These are phyloP conservation scores for Pleurotus tuber-regium DNA, from an alignment of 768 basidiomycete genomes.

Conservation along the genomic window DNA sequence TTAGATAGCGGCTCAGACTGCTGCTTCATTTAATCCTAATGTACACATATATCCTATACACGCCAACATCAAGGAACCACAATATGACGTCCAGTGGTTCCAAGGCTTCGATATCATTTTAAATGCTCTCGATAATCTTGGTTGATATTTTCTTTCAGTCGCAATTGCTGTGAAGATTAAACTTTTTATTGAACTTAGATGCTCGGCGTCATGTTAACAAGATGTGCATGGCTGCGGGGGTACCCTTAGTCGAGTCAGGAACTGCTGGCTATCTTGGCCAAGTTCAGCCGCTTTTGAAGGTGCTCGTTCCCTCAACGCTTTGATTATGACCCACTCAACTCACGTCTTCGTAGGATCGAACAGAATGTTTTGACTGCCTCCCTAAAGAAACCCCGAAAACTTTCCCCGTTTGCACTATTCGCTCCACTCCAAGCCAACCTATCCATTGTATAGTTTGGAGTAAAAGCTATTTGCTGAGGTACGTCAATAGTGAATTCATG, in stretches of 20 bases:
- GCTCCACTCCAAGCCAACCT: constrained; percentile 93
- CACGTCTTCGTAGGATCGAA: constrained; percentile 55
- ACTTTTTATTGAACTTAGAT: constrained; percentile 46
- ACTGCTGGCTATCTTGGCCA: constrained; percentile 97
- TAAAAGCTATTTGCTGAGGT: constrained; percentile 95
- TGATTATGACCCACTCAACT: too few species aligned
- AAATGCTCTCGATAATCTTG: constrained; percentile 95
- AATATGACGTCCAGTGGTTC: constrained; percentile 92
- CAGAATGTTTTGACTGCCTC: constrained; percentile 97
- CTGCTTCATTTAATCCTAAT: constrained; percentile 82
- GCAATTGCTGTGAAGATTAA: background rate
- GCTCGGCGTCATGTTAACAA: constrained; percentile 95
- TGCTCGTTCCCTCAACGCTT: constrained; percentile 23
- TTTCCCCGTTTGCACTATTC: constrained; percentile 97
- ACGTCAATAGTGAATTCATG: constrained; percentile 5
- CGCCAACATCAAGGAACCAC: constrained; percentile 91
- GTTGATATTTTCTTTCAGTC: constrained; percentile 38
- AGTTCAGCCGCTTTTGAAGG: constrained; percentile 91
- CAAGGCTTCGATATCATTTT: constrained; percentile 87
- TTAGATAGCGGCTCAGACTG: constrained; percentile 82
- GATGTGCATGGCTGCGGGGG: constrained; percentile 91
- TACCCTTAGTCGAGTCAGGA: constrained; percentile 93
- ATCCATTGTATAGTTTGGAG: constrained; percentile 99
- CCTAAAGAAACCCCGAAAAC: constrained; percentile 91
- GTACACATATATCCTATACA: constrained; percentile 87